Percentiles rank a stretch among this genome's conserved stretches.
Conservation (phyloP, 139 green algal genomes). For the Parachlorella kessleri region DNA sequence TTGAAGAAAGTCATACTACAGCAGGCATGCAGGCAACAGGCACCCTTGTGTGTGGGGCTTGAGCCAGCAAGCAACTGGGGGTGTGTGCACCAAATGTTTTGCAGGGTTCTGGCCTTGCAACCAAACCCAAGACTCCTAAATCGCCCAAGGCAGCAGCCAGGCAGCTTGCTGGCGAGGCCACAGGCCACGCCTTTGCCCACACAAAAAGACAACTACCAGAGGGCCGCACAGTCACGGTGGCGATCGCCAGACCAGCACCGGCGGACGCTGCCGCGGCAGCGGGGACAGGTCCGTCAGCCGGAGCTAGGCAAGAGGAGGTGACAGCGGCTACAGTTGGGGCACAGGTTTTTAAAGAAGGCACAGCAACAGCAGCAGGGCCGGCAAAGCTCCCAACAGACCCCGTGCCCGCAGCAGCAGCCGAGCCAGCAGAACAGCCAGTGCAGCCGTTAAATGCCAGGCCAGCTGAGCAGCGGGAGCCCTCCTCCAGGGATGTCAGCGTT, state of each 20-base stretch:
- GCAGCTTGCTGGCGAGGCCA: neutral
- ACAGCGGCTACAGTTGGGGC: constrained; percentile 4
- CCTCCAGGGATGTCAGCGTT: too few relatives aligned
- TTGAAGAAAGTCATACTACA: too few relatives aligned
- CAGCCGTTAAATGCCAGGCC: neutral
- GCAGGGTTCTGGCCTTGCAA: too few relatives aligned
- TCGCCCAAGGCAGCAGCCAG: neutral
- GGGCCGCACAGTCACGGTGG: neutral
- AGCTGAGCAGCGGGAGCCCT: too few relatives aligned
- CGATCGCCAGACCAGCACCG: neutral
- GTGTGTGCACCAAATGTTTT: too few relatives aligned
- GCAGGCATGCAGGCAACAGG: too few relatives aligned
- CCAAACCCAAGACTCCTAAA: too few relatives aligned
- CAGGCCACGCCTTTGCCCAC: too few relatives aligned
- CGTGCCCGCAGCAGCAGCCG: neutral
- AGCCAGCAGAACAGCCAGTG: neutral
- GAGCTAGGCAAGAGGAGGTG: neutral
- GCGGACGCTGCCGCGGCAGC: neutral
- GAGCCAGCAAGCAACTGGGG: too few relatives aligned
- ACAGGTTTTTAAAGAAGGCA: too few relatives aligned
- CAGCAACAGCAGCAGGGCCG: neutral
- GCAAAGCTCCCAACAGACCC: neutral
- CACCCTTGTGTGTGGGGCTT: too few relatives aligned
- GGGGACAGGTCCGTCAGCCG: neutral
- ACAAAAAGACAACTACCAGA: neutral